These are phyloP conservation scores for Lojkania enalia DNA, from an alignment of 2,329 filamentous ascomycete genomes.

Conservation along the genomic window DNA sequence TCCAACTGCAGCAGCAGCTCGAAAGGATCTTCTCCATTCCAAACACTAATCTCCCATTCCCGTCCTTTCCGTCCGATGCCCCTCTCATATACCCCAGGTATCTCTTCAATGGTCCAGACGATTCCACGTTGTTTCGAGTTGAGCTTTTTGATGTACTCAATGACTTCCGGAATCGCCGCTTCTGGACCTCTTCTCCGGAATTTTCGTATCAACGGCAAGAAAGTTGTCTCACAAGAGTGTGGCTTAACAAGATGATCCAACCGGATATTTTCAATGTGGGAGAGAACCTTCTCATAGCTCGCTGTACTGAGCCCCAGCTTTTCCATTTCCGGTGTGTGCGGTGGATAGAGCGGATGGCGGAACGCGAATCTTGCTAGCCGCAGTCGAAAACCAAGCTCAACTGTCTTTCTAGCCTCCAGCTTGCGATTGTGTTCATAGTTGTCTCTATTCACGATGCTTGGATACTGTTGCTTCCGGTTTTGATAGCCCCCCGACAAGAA, in stretches of 20 bases:
- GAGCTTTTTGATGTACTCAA: conserved; percentile 25
- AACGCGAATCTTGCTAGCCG: conserved; percentile 27
- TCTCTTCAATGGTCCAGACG: conserved; percentile 32
- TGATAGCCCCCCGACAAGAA: conserved; percentile 11
- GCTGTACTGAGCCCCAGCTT: conserved; percentile 23
- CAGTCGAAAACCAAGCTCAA: conserved; percentile 25
- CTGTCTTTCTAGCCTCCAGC: conserved; percentile 28
- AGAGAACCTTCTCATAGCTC: conserved; percentile 18
- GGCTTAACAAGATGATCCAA: conserved; percentile 3
- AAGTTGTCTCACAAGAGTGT: conserved; percentile 8
- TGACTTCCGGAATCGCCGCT: conserved; percentile 21
- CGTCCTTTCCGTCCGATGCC: conserved; percentile 18
- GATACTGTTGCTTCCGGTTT: conserved; percentile 17
- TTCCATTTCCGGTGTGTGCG: conserved; percentile 30
- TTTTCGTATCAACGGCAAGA: conserved; percentile 15
- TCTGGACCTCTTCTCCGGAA: conserved; percentile 18
- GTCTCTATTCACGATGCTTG: conserved; percentile 19
- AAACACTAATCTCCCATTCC: conserved; percentile 31
- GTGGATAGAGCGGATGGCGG: conserved; percentile 26
- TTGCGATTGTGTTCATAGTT: conserved; percentile 30
- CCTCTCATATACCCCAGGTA: conserved; percentile 25
- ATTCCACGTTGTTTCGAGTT: conserved; percentile 21
- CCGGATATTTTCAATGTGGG: conserved; percentile 22
- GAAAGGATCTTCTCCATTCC: conserved; percentile 28
- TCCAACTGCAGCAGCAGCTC: conserved; percentile 27